phyloP scores from a whole-genome alignment of 441 rosid species.

The Mallotus japonicus region DNA sequence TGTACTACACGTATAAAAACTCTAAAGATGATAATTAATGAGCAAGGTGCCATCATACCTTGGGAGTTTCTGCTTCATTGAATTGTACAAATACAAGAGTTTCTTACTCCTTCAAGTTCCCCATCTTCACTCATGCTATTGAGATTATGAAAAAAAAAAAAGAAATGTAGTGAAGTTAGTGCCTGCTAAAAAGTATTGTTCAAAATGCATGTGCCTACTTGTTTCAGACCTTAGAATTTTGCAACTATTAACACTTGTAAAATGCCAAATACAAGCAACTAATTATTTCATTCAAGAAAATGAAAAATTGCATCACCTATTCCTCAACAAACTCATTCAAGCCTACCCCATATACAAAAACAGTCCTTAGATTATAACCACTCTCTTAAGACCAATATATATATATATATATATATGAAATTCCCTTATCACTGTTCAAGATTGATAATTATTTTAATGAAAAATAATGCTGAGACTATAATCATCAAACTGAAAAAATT shows the following conservation, averaged over 20 bases:
- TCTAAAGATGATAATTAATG: neutral
- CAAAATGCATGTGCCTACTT: neutral
- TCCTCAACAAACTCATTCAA: neutral
- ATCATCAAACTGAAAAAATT: neutral
- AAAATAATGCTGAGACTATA: neutral
- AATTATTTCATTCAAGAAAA: neutral
- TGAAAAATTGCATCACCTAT: neutral
- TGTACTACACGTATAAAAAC: neutral
- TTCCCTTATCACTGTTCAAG: slow-evolving; percentile 1
- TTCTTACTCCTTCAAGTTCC: slow-evolving; percentile 50
- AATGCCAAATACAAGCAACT: neutral
- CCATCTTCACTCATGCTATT: slow-evolving; percentile 61
- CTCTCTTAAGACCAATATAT: neutral
- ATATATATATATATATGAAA: neutral
- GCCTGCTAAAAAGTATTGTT: neutral
- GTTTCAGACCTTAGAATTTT: neutral
- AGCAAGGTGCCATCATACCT: slow-evolving; percentile 6
- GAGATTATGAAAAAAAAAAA: neutral
- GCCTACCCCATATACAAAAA: slow-evolving; percentile 3
- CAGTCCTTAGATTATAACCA: slow-evolving; percentile 1
- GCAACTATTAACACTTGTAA: neutral
- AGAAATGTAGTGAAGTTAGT: slow-evolving; percentile 6
- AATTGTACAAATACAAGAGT: slow-evolving; percentile 65
- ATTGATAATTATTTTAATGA: slow-evolving; percentile 1
- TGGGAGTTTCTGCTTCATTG: slow-evolving; percentile 38